Percentiles rank a stretch among this genome's conserved stretches.
Conservation (phyloP, 768 basidiomycete species). For the Leucosporidium creatinivorum region DNA sequence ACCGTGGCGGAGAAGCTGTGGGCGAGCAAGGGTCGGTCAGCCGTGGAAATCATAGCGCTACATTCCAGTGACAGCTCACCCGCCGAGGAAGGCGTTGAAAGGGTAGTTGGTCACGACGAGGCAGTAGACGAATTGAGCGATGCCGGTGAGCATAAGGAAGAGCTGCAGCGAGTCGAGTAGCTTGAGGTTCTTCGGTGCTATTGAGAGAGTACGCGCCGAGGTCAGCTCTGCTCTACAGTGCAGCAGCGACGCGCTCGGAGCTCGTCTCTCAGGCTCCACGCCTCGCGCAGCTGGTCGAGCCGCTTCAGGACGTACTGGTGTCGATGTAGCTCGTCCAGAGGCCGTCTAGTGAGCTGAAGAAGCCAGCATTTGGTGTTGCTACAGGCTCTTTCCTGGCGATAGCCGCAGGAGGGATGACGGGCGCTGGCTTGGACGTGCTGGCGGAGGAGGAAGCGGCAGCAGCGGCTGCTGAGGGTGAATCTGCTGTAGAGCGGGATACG, state of each 20-base stretch:
- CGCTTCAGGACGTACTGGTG: not conserved
- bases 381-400: not conserved
- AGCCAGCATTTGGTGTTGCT: too few relatives aligned
- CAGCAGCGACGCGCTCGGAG: not conserved
- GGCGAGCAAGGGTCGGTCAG: not conserved
- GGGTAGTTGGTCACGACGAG: constrained; percentile 85
- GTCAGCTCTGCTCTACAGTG: not conserved
- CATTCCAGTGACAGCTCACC: constrained; percentile 52
- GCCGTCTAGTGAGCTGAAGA: not conserved
- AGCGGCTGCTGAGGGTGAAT: not conserved
- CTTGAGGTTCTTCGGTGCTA: constrained; percentile 53
- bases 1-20: constrained; percentile 81
- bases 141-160: constrained; percentile 84
- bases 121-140: constrained; percentile 86
- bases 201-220: not conserved
- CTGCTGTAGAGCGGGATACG: not conserved
- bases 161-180: constrained; percentile 87
- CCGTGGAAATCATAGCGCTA: not conserved
- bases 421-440: not conserved
- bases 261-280: too few relatives aligned
- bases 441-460: not conserved
- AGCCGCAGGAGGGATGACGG: not conserved
- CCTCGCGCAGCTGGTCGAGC: not conserved
- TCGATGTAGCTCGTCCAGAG: constrained; percentile 2
- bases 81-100: constrained; percentile 93